Conservation (phyloP, 2,329 filamentous ascomycete genomes). For the Orbilia javanica region DNA sequence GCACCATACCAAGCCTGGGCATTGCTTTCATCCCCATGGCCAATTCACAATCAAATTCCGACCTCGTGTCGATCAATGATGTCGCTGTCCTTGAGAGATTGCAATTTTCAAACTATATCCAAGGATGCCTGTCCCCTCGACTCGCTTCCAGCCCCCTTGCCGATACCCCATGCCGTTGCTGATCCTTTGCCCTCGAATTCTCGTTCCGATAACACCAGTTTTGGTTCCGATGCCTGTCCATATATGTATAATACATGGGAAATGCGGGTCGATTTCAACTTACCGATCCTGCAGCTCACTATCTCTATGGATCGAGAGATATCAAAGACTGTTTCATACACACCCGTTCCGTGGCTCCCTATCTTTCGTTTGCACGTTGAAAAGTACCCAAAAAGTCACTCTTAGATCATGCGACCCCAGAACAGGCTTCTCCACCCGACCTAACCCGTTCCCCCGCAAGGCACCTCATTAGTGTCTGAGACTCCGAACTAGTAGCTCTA, state of each 20-base stretch:
- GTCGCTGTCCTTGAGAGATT: not conserved
- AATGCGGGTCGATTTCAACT: slow-evolving; percentile 27
- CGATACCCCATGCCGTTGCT: slow-evolving; percentile 38
- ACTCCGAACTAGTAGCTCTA: slow-evolving; percentile 18
- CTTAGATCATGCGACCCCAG: slow-evolving; percentile 27
- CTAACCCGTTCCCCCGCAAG: slow-evolving; percentile 44
- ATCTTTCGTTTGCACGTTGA: slow-evolving; percentile 14
- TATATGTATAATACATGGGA: slow-evolving; percentile 16
- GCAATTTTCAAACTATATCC: slow-evolving; percentile 15
- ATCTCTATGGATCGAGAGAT: slow-evolving; percentile 30
- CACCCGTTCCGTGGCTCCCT: slow-evolving; percentile 23
- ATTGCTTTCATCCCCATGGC: not conserved
- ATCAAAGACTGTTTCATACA: slow-evolving; percentile 6
- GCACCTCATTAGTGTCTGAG: slow-evolving; percentile 12
- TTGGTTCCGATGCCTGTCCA: slow-evolving; percentile 48
- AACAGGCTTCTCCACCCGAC: slow-evolving; percentile 40
- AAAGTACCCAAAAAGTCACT: slow-evolving; percentile 1
- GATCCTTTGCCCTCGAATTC: slow-evolving; percentile 33
- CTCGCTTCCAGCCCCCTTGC: slow-evolving; percentile 19
- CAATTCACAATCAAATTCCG: not conserved
- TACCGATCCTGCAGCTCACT: slow-evolving; percentile 21
- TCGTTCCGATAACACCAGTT: slow-evolving; percentile 48
- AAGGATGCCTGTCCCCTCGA: slow-evolving; percentile 16
- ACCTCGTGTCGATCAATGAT: not conserved
- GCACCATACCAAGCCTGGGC: slow-evolving; percentile 12